These are phyloP conservation scores for Pseudopediastrum boryanum DNA, from an alignment of 139 green algal genomes.

Conservation along the genomic window DNA sequence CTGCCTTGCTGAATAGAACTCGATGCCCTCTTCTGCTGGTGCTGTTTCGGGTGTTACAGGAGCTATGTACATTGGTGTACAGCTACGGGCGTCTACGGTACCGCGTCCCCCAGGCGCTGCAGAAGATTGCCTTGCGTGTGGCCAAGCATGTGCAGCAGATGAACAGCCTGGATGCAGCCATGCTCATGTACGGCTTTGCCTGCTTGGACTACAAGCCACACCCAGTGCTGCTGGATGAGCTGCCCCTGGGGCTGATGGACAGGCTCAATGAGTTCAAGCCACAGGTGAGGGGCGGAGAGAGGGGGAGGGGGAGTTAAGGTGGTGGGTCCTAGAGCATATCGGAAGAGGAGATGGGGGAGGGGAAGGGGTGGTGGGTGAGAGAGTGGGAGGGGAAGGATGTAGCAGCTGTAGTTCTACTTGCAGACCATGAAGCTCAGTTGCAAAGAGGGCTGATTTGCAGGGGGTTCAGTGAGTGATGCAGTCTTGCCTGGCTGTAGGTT, in stretches of 20 bases:
- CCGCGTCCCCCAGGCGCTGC: conserved; percentile 24
- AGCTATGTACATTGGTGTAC: conserved; percentile 25
- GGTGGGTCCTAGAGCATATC: too few relatives aligned
- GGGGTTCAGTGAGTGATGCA: too few relatives aligned
- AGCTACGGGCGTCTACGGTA: conserved; percentile 24
- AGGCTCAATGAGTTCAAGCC: conserved; percentile 21
- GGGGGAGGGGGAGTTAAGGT: too few relatives aligned
- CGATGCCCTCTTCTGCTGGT: too few relatives aligned
- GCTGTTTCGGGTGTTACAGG: neutral
- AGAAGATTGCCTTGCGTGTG: conserved; percentile 8
- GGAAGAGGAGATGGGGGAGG: too few relatives aligned
- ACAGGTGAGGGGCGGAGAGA: conserved; percentile 3
- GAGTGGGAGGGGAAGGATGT: too few relatives aligned
- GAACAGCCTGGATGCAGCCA: conserved; percentile 20
- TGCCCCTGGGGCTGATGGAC: conserved; percentile 6
- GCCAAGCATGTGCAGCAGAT: neutral
- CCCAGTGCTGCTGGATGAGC: conserved; percentile 15
- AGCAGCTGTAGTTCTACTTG: too few relatives aligned
- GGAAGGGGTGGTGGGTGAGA: too few relatives aligned
- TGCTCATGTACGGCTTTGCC: conserved; percentile 19
- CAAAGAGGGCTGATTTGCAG: too few relatives aligned
- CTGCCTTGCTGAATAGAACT: too few relatives aligned
- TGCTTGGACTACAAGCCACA: conserved; percentile 18
- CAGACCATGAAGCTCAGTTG: too few relatives aligned
- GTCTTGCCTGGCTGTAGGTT: too few relatives aligned